These are phyloP conservation scores for Argentina anserina DNA, from an alignment of 306 rosid species.

Conservation along the genomic window DNA sequence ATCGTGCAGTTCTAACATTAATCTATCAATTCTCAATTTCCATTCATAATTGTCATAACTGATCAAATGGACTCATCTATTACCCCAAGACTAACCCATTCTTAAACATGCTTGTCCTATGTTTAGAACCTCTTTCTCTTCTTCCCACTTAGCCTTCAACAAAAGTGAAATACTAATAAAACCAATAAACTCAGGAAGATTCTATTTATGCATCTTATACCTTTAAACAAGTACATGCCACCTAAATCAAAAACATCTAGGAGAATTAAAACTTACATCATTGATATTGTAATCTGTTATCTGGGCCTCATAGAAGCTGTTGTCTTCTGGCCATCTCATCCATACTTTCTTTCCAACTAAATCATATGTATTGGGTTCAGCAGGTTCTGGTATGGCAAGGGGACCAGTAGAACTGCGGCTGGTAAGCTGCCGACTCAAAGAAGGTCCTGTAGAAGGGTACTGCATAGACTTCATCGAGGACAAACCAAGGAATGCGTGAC, in stretches of 20 bases:
- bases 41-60: no score
- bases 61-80: neutral
- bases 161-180: neutral
- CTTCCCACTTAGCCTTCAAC: neutral
- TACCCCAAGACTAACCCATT: neutral
- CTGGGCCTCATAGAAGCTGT: conserved; percentile 88
- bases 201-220: neutral
- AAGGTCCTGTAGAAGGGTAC: conserved; percentile 48
- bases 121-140: neutral
- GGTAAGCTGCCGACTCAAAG: conserved; percentile 47
- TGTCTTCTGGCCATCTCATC: conserved; percentile 97
- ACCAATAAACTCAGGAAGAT: neutral
- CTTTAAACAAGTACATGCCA: conserved; percentile 1
- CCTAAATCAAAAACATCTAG: conserved; percentile 7
- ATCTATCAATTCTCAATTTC: neutral
- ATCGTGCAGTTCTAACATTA: conserved; percentile 1
- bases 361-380: conserved; percentile 48
- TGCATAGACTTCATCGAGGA: conserved; percentile 53
- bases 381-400: conserved; percentile 44
- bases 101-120: neutral
- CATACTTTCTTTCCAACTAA: conserved; percentile 84
- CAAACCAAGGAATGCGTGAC: conserved; percentile 55
- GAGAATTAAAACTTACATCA: conserved; percentile 45
- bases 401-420: conserved; percentile 55
- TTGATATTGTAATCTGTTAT: conserved; percentile 67